A percentile compares a stretch with the other conserved stretches of the same genome.
Conservation (phyloP, 352 stramenopile species). For the Globisporangium lucens region DNA sequence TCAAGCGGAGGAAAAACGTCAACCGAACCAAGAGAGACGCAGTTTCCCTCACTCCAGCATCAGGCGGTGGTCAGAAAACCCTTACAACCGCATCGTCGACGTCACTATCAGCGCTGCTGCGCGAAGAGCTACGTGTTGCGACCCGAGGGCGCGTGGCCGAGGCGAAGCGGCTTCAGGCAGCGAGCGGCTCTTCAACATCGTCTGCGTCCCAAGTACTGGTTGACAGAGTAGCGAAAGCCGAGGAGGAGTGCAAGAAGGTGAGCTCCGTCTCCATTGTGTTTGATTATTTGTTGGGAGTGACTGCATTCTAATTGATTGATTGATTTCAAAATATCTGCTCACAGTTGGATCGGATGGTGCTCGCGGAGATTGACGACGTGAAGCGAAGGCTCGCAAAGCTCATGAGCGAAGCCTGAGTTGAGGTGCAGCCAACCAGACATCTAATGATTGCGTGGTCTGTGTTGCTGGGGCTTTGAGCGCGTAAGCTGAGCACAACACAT, state of each 20-base stretch:
- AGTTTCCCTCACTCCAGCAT: not conserved
- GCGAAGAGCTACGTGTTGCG: slow-evolving; percentile 26
- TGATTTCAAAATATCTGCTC: not conserved
- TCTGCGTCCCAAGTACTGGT: slow-evolving; percentile 27
- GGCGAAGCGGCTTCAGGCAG: not conserved
- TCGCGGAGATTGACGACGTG: slow-evolving; percentile 61
- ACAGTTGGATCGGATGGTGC: slow-evolving; percentile 59
- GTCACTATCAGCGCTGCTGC: slow-evolving; percentile 35
- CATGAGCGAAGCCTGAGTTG: slow-evolving; percentile 20
- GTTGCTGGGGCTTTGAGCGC: not conserved
- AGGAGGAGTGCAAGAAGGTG: slow-evolving; percentile 68
- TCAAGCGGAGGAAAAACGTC: slow-evolving; percentile 7
- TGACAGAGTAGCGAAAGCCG: slow-evolving; percentile 37
- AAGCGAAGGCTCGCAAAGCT: slow-evolving; percentile 62
- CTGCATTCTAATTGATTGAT: not conserved
- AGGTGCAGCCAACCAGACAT: not conserved
- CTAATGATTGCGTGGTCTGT: not conserved
- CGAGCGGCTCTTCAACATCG: slow-evolving; percentile 11
- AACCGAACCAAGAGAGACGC: not conserved
- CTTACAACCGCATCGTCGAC: slow-evolving; percentile 12
- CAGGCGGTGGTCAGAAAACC: not conserved
- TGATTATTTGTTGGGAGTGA: not conserved
- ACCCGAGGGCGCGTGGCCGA: slow-evolving; percentile 15
- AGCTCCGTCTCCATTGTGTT: not conserved
- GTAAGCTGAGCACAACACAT: not conserved